Conservation (phyloP, 2,329 filamentous ascomycete genomes). For the Curvularia eragrostidis region DNA sequence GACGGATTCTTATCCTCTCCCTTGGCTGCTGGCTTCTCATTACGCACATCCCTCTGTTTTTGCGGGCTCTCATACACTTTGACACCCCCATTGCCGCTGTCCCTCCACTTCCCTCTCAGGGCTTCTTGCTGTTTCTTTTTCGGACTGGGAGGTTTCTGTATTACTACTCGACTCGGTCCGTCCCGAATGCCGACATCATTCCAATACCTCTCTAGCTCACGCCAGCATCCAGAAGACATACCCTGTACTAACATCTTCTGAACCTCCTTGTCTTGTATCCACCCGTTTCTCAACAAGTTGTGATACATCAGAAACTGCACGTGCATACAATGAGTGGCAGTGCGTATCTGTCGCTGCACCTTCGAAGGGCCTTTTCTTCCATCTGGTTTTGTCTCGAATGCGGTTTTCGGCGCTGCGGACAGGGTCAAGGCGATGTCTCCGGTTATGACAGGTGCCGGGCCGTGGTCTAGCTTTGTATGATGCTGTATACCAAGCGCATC, state of each 20-base stretch:
- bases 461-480: slow-evolving; percentile 39
- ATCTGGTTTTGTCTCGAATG: slow-evolving; percentile 53
- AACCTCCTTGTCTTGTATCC: slow-evolving; percentile 46
- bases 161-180: slow-evolving; percentile 76
- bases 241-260: slow-evolving; percentile 42
- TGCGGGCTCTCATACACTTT: slow-evolving; percentile 37
- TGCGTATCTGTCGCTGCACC: slow-evolving; percentile 78
- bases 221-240: slow-evolving; percentile 44
- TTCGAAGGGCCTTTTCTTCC: slow-evolving; percentile 85
- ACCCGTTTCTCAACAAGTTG: slow-evolving; percentile 69
- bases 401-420: slow-evolving; percentile 31
- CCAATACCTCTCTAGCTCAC: slow-evolving; percentile 53
- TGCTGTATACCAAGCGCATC: slow-evolving; percentile 49
- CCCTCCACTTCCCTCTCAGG: slow-evolving; percentile 46
- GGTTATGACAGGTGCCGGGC: slow-evolving; percentile 58
- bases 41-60: slow-evolving; percentile 15
- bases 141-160: slow-evolving; percentile 63
- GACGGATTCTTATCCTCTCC: slow-evolving; percentile 47
- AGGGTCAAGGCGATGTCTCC: slow-evolving; percentile 79
- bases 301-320: slow-evolving; percentile 89
- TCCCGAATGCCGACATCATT: slow-evolving; percentile 85
- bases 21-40: slow-evolving; percentile 19
- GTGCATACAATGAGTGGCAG: slow-evolving; percentile 84
- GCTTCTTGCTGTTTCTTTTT: slow-evolving; percentile 61
- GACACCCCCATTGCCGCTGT: slow-evolving; percentile 52